Conservation (phyloP, 1,284 basidiomycete species). For the Xerocomus minutiporus region DNA sequence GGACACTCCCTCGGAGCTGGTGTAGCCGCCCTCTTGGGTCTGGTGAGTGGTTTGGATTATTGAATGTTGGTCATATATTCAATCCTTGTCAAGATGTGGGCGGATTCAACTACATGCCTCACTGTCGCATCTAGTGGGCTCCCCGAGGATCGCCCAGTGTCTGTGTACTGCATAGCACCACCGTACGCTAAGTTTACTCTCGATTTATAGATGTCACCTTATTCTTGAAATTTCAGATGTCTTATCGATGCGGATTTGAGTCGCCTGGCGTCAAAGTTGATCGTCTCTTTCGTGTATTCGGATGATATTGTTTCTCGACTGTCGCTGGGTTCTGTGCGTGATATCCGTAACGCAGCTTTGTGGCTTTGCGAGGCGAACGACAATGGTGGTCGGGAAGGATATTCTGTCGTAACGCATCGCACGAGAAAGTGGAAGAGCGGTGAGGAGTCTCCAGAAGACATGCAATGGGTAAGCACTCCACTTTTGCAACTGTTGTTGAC, state of each 20-base stretch:
- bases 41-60: slow-evolving; percentile 42
- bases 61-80: neutral
- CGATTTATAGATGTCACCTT: slow-evolving; percentile 5
- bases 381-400: slow-evolving; percentile 46
- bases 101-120: slow-evolving; percentile 69
- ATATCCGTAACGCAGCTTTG: slow-evolving; percentile 68
- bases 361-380: slow-evolving; percentile 75
- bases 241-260: slow-evolving; percentile 55
- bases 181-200: slow-evolving; percentile 47
- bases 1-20: slow-evolving; percentile 90
- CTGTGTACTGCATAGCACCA: slow-evolving; percentile 77
- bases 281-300: slow-evolving; percentile 77
- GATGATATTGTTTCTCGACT: slow-evolving; percentile 78
- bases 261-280: slow-evolving; percentile 52
- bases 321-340: slow-evolving; percentile 72
- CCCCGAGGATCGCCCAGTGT: slow-evolving; percentile 61
- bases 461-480: slow-evolving; percentile 55
- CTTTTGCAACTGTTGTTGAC: neutral
- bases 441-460: slow-evolving; percentile 49
- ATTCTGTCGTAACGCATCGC: slow-evolving; percentile 54
- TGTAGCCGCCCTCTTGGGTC: slow-evolving; percentile 70
- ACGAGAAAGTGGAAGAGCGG: slow-evolving; percentile 59
- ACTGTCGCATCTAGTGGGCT: slow-evolving; percentile 70
- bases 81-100: slow-evolving; percentile 66
- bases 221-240: slow-evolving; percentile 39